phyloP scores from a whole-genome alignment of 139 green algal species.

The Chlorella vulgaris region DNA sequence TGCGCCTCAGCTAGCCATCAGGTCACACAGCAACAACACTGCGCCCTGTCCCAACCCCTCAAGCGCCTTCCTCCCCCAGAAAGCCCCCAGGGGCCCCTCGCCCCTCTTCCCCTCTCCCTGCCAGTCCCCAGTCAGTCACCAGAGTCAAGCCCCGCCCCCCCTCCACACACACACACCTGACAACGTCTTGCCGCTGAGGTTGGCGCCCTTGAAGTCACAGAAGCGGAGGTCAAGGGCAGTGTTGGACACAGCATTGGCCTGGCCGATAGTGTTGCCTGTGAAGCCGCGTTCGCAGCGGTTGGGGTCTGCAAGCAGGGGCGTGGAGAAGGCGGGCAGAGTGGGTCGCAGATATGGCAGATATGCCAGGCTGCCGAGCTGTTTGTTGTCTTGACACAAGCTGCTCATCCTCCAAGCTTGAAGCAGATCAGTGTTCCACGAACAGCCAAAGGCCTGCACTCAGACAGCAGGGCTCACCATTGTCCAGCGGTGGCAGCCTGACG shows the following conservation, averaged over 20 bases:
- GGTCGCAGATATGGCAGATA: no score
- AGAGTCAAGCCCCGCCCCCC: no score
- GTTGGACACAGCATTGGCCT: slow-evolving; percentile 95
- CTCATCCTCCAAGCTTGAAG: no score
- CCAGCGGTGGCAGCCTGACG: slow-evolving; percentile 76
- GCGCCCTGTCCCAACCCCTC: no score
- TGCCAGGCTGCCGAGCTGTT: no score
- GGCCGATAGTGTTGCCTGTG: slow-evolving; percentile 92
- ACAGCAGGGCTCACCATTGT: slow-evolving; percentile 41
- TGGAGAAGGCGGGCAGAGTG: not conserved
- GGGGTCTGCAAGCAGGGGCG: slow-evolving; percentile 66
- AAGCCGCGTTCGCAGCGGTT: slow-evolving; percentile 84
- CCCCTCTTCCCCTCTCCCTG: no score
- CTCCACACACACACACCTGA: no score
- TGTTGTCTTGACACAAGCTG: not conserved
- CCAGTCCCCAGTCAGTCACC: no score
- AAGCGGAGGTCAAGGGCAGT: slow-evolving; percentile 89
- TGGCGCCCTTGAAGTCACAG: slow-evolving; percentile 71
- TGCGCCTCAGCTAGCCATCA: no score
- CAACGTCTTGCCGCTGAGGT: slow-evolving; percentile 85
- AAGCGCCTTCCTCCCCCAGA: no score
- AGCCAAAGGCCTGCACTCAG: not conserved
- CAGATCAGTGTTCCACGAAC: slow-evolving; percentile 14
- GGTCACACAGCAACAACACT: no score
- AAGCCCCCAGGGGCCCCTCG: no score